Evolutionary conservation across 2,329 filamentous ascomycete genomes (phyloP).

Genomic region (Paraconiothyrium sp.): DNA sequence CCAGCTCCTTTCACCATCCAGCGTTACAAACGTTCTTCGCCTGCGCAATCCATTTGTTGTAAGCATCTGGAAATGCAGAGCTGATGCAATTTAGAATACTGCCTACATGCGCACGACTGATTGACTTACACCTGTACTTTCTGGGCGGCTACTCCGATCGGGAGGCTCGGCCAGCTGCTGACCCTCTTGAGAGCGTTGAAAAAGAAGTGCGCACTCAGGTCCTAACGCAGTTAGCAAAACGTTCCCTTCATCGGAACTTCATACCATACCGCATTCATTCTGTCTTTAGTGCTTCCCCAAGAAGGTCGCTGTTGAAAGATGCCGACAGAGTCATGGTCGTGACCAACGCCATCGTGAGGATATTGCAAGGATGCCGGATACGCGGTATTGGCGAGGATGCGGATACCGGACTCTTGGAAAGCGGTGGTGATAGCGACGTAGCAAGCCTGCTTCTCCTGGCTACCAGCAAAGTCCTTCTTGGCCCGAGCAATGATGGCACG

Average conservation of each 20-base stretch:
- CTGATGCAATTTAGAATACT: background rate
- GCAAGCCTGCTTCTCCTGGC: constrained; percentile 18
- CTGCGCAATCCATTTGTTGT: constrained; percentile 8
- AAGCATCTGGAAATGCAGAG: constrained; percentile 18
- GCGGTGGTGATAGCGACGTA: constrained; percentile 18
- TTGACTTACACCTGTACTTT: constrained; percentile 20
- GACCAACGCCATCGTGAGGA: constrained; percentile 18
- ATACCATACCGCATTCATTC: constrained; percentile 17
- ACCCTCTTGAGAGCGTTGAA: constrained; percentile 16
- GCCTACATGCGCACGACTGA: too few species aligned
- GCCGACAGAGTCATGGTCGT: constrained; percentile 18
- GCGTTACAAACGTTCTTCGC: constrained; percentile 17
- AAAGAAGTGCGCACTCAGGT: constrained; percentile 15
- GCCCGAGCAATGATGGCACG: constrained; percentile 15
- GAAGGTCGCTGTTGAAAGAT: constrained; percentile 19
- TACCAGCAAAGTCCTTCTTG: constrained; percentile 6
- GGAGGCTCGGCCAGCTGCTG: constrained; percentile 11
- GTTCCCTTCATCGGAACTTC: background rate
- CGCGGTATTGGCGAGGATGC: constrained; percentile 14
- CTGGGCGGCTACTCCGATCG: constrained; percentile 16
- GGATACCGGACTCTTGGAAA: constrained; percentile 14
- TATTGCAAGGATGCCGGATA: constrained; percentile 12
- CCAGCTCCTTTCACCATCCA: constrained; percentile 2
- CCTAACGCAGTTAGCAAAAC: background rate
- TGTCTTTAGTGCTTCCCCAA: constrained; percentile 15